Evolutionary conservation across 2,329 filamentous ascomycete genomes (phyloP).

Genomic region (Alternaria alternata): DNA sequence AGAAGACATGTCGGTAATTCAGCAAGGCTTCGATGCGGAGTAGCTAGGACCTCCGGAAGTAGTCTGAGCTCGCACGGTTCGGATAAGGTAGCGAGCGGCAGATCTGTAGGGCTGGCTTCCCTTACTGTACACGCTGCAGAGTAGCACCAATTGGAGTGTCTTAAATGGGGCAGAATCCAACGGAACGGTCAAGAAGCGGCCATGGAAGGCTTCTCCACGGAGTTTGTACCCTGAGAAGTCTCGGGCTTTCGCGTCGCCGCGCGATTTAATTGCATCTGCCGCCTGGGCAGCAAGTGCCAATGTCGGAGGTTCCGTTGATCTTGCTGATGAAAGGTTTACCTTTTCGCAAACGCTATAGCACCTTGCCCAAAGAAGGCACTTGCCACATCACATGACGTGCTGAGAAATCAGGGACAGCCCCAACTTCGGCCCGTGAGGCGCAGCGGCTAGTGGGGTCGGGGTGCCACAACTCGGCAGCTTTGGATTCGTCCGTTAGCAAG

Average conservation of each 20-base stretch:
- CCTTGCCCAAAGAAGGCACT: not conserved
- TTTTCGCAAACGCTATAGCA: not conserved
- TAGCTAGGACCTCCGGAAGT: not conserved
- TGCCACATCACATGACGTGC: constrained; percentile 13
- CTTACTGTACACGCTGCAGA: not conserved
- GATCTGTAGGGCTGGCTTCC: not conserved
- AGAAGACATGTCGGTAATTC: not conserved
- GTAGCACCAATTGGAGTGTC: not conserved
- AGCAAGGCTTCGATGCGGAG: not conserved
- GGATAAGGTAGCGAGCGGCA: not conserved
- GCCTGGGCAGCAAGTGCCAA: not conserved
- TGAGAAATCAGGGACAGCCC: constrained; percentile 5
- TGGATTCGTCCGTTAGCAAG: constrained; percentile 9
- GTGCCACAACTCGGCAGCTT: constrained; percentile 6
- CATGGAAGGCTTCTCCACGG: not conserved
- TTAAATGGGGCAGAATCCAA: not conserved
- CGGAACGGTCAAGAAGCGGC: not conserved
- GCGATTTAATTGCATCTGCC: not conserved
- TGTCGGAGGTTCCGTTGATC: not conserved
- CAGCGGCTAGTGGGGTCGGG: constrained; percentile 15
- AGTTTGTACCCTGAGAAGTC: not conserved
- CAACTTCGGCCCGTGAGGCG: constrained; percentile 11
- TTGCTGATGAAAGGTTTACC: not conserved
- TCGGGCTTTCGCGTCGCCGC: not conserved
- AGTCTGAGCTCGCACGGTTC: not conserved